A percentile compares a stretch with the other conserved stretches of the same genome.
Evolutionary conservation across 163 green algal genomes (phyloP).

Genomic region (Scenedesmus sp.): DNA sequence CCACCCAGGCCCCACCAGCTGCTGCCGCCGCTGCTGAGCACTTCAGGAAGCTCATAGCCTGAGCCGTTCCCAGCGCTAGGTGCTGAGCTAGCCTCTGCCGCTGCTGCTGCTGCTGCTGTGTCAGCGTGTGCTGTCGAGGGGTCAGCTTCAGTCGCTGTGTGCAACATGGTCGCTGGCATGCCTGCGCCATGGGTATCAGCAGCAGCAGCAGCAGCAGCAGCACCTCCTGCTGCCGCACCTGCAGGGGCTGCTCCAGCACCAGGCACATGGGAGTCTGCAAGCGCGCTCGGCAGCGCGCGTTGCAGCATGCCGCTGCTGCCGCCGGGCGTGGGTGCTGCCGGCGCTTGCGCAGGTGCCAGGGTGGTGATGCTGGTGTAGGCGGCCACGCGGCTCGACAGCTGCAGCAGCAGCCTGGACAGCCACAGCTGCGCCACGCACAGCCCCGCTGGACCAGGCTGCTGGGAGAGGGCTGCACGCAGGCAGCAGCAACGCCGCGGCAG

Average conservation of each 20-base stretch:
- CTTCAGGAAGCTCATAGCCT: background rate
- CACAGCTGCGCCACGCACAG: constrained; percentile 74
- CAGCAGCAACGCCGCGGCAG: constrained; percentile 28
- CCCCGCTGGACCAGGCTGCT: constrained; percentile 54
- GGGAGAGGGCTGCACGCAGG: constrained; percentile 65
- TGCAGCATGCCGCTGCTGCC: background rate
- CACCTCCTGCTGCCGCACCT: background rate
- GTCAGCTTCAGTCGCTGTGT: background rate
- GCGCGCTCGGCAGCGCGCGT: background rate
- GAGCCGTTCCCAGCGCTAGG: background rate
- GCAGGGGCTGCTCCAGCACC: background rate
- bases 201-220: background rate
- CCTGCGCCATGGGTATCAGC: background rate
- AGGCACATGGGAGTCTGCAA: background rate
- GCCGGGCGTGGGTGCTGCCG: constrained; percentile 65
- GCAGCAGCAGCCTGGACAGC: constrained; percentile 79
- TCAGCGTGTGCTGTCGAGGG: background rate
- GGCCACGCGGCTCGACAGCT: constrained; percentile 70
- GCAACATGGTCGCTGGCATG: background rate
- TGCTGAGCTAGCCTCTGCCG: background rate
- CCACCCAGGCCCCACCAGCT: constrained; percentile 27
- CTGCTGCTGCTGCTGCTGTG: background rate
- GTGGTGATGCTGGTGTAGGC: constrained; percentile 61
- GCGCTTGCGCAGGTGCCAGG: constrained; percentile 48
- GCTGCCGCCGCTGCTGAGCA: constrained; percentile 22